Conservation (phyloP, 1,139 yeast species). For the Debaryomycetaceae sp. region DNA sequence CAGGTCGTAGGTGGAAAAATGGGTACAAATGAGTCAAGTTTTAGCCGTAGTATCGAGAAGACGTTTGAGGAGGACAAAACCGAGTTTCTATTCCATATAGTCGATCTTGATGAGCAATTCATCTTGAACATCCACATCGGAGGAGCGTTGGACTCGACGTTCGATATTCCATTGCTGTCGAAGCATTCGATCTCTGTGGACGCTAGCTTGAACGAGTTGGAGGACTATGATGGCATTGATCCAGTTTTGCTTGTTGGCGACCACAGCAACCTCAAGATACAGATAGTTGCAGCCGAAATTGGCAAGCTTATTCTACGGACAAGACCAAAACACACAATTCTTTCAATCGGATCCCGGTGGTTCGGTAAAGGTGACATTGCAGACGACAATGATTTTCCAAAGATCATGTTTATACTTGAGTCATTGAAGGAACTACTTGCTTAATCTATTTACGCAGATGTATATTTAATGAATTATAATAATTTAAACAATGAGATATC, state of each 20-base stretch:
- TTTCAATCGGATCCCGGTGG: conserved; percentile 43
- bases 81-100: conserved; percentile 31
- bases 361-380: conserved; percentile 39
- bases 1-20: too few species aligned
- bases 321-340: conserved; percentile 31
- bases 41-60: conserved; percentile 1
- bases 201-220: conserved; percentile 9
- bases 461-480: not conserved
- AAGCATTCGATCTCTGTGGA: conserved; percentile 23
- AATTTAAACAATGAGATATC: not conserved
- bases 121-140: conserved; percentile 35
- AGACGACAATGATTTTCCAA: conserved; percentile 35
- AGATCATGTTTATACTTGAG: conserved; percentile 37
- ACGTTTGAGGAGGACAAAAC: conserved; percentile 14
- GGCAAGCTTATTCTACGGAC: conserved; percentile 31
- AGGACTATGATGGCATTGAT: conserved; percentile 28
- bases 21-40: not conserved
- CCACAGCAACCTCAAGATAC: conserved; percentile 37
- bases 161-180: conserved; percentile 39
- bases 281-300: conserved; percentile 42
- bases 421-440: conserved; percentile 24
- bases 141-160: conserved; percentile 42
- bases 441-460: not conserved
- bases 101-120: conserved; percentile 33
- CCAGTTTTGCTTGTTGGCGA: conserved; percentile 41